phyloP scores from a whole-genome alignment of 139 green algal species.

The Chlorella sp. region DNA sequence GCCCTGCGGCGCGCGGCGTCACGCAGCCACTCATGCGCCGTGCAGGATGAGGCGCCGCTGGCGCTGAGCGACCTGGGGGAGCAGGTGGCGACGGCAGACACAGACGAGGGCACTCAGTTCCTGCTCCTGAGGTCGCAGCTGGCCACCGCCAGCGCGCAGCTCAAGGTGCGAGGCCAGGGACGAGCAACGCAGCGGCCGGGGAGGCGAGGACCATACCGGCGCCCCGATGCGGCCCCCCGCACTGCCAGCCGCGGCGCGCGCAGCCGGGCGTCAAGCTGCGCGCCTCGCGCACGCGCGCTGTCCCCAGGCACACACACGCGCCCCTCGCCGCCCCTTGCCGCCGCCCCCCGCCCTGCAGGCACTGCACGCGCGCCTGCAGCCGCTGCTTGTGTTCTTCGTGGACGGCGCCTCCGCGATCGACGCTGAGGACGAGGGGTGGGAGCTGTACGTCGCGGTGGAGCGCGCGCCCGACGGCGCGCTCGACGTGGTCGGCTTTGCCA shows the following conservation, averaged over 20 bases:
- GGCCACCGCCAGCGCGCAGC: neutral
- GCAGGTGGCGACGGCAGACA: slow-evolving; percentile 16
- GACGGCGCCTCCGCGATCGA: slow-evolving; percentile 83
- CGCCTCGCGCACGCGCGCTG: neutral
- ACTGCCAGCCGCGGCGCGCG: neutral
- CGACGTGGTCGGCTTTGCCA: slow-evolving; percentile 58
- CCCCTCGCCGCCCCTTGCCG: too few species aligned
- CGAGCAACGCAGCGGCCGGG: neutral
- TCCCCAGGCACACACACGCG: too few species aligned
- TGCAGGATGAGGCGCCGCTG: slow-evolving; percentile 20
- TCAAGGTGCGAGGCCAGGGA: slow-evolving; percentile 16
- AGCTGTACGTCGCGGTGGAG: slow-evolving; percentile 66
- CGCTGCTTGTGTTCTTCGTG: slow-evolving; percentile 86
- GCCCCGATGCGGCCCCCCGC: neutral
- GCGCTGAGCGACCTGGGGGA: slow-evolving; percentile 23
- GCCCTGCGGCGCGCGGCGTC: slow-evolving; percentile 2
- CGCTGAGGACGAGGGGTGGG: slow-evolving; percentile 69
- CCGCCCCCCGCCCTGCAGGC: slow-evolving; percentile 43
- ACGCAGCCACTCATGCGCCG: too few species aligned
- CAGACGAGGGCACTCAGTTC: slow-evolving; percentile 5
- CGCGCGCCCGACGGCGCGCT: neutral
- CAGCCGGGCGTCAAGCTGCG: neutral
- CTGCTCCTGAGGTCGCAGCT: slow-evolving; percentile 20
- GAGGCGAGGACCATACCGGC: neutral
- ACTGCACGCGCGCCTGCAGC: slow-evolving; percentile 76